Evolutionary conservation across 345 rosid species (phyloP), one percentile per base, ranked within the genome.

Genomic region (Iberis pinnata): DNA sequence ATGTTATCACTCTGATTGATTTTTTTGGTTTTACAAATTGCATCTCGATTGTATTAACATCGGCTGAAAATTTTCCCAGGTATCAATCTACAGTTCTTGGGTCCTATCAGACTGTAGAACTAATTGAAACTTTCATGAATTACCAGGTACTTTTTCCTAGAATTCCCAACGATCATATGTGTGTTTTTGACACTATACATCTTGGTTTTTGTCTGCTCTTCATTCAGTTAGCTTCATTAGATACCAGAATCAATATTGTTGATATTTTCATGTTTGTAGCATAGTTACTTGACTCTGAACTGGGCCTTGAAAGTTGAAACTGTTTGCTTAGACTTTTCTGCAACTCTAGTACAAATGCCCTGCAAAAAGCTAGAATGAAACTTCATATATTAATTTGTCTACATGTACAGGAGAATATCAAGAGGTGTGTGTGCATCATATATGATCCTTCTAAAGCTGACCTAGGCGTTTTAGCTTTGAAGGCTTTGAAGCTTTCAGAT

Each of bases 81-180:
- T 93, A 93, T 63, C 99, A 93, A 43, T 93, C 99, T 42, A 88
- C 95, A 16, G 71, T 93, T 70, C 69, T 86, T 11, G 99, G 99
- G 16, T 83, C 87, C 11, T 93, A 78, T 65, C 99, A 93, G 71
- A 85, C 94, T 0, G 94, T 82, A 12, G 99, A 93, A 68, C 72
- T 93, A 67, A 93, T 93, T 19, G 97, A 93, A 71, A 93, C 99
- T 35, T 93, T 88, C 70, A 84, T 86, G 99, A 93, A 93, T 67
- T 93, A 93, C 72, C 96, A 93, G 99, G 99, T 88, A 80, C 26
- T 25, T 9, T 7, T 17, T 25, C 37, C 14, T 45, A n/a, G n/a
- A n/a, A n/a, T n/a, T n/a, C n/a, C n/a, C n/a, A n/a, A n/a, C n/a
- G n/a, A n/a, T n/a, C n/a, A n/a, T n/a, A n/a, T n/a, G n/a, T n/a